phyloP scores from a whole-genome alignment of 768 basidiomycete genomes.

The Trametopsis cervina region DNA sequence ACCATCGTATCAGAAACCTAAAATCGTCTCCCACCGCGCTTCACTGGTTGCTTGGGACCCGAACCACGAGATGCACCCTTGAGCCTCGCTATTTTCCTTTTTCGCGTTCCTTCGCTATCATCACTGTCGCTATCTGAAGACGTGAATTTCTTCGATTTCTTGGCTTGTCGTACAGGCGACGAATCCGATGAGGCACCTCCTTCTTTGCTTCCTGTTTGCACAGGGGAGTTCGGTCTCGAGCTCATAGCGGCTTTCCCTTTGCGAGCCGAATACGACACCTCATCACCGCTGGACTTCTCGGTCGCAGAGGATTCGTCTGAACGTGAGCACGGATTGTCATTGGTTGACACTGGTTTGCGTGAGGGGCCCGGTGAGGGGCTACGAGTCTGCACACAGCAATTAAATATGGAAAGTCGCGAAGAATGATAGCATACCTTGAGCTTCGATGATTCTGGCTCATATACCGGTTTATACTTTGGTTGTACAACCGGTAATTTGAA shows the following conservation, averaged over 20 bases:
- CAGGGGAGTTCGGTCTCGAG: conserved; percentile 1
- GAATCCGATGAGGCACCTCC: conserved; percentile 21
- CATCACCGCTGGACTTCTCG: conserved; percentile 20
- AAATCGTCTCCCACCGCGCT: conserved; percentile 70
- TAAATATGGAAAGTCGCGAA: not conserved
- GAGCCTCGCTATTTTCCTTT: conserved; percentile 33
- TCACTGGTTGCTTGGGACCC: conserved; percentile 66
- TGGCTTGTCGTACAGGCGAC: conserved; percentile 28
- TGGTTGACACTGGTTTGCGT: not conserved
- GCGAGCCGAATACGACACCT: not conserved
- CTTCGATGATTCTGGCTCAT: not conserved
- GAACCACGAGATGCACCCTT: conserved; percentile 34
- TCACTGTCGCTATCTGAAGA: conserved; percentile 41
- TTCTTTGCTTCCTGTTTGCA: conserved; percentile 1
- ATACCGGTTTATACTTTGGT: conserved; percentile 3
- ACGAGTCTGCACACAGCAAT: not conserved
- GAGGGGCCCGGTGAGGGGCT: not conserved
- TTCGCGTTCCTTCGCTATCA: conserved; percentile 53
- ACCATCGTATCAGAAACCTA: too few species aligned
- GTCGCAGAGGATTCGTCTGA: conserved; percentile 37
- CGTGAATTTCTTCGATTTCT: conserved; percentile 33
- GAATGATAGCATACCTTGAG: not conserved
- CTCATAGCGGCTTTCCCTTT: conserved; percentile 6
- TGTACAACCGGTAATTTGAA: conserved; percentile 23
- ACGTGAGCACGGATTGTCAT: conserved; percentile 3